Evolutionary conservation across 805 yeast genomes (phyloP), one percentile per base, ranked within the genome.

Genomic region (Pichia cabralensis): DNA sequence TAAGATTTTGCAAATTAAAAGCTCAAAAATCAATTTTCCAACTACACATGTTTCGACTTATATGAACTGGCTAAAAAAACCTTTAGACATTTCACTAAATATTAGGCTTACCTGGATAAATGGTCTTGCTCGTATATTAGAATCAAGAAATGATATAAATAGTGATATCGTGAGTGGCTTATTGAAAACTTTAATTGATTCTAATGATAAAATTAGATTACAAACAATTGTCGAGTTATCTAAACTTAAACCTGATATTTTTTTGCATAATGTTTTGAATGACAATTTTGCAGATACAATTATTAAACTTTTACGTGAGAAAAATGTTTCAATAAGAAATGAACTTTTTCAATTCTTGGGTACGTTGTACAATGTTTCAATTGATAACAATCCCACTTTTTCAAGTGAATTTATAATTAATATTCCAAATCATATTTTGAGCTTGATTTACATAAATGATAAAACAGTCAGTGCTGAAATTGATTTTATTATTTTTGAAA

Each of bases 101-200:
- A 88, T 85, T 2, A 63, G 96, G 34, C 55, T 66, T 5, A 65
- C 68, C 35, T 86, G 96, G 95, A 74, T 73, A 0, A 72, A 73
- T 31, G 69, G 74, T 23, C 55, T 76, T 0, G 65, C 77, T 0
- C 53, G 48, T 1, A 65, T 80, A 7, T 41, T 84, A 2, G 46
- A 51, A 5, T 41, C 52, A 4, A 63, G 76, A 41, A 50, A 55
- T 14, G 76, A 72, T 38, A 52, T 70, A 2, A 58, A 69, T 2
- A 46, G 56, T 0, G 86, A 79, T 30, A 57, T 76, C 3, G 56
- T 65, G 5, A 66, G 63, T 38, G 82, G 88, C 2, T 45, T 83
- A 9, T 60, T 73, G 13, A 80, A 80, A 46, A 75, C 88, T 23
- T 60, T 86, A 18, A 64, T 80, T 25, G 96, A 86, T 56, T 61